These are phyloP conservation scores for Hanseniaspora mollemarum DNA, from an alignment of 805 yeast species.

Conservation along the genomic window DNA sequence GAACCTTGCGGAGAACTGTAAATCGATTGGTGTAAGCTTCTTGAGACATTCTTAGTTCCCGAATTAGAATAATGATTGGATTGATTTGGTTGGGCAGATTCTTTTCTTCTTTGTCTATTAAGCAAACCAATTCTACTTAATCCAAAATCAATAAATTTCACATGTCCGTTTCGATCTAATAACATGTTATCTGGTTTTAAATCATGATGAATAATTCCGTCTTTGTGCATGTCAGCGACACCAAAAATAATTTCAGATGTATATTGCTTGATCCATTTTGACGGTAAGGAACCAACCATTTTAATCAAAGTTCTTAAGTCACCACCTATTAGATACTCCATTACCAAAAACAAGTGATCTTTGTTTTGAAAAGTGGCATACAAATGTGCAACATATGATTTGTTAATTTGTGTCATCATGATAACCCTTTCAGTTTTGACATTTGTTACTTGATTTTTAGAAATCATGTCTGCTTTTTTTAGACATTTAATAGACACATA, in stretches of 20 bases:
- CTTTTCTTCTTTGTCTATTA: constrained; percentile 50
- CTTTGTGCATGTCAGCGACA: constrained; percentile 73
- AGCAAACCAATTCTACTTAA: constrained; percentile 79
- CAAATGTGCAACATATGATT: constrained; percentile 83
- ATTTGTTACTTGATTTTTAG: constrained; percentile 90
- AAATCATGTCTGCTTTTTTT: constrained; percentile 89
- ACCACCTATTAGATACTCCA: constrained; percentile 95
- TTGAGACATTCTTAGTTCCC: not conserved
- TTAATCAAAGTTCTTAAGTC: constrained; percentile 81
- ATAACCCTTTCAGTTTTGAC: constrained; percentile 92
- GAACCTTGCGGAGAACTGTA: constrained; percentile 6
- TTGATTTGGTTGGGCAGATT: constrained; percentile 2
- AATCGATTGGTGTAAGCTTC: not conserved
- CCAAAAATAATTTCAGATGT: constrained; percentile 85
- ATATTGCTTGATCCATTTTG: constrained; percentile 75
- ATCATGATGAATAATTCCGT: constrained; percentile 90
- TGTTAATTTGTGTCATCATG: constrained; percentile 93
- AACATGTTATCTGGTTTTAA: constrained; percentile 87
- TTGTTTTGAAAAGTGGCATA: constrained; percentile 80
- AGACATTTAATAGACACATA: constrained; percentile 89
- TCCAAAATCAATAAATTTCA: constrained; percentile 92
- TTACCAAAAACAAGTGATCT: constrained; percentile 78
- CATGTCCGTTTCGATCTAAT: constrained; percentile 76
- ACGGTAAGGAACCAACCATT: constrained; percentile 71
- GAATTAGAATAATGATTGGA: not conserved